A percentile compares a stretch with the other conserved stretches of the same genome.
Conservation (phyloP, 2,329 filamentous ascomycete genomes). For the Epichloe scottii region DNA sequence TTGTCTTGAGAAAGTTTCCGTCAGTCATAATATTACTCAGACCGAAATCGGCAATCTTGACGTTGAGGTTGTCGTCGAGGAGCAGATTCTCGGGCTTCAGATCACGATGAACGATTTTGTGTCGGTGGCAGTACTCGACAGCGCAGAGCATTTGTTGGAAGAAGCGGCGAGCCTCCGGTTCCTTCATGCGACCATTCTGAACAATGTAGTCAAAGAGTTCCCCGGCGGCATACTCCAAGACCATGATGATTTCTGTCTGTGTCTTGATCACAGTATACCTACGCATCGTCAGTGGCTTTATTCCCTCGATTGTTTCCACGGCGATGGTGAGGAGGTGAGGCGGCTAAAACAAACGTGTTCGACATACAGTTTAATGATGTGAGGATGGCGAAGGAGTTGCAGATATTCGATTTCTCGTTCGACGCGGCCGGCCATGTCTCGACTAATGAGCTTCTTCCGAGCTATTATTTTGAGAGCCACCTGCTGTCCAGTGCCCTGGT, state of each 20-base stretch:
- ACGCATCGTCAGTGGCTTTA: background rate
- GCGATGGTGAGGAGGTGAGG: background rate
- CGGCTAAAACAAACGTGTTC: background rate
- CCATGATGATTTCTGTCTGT: constrained; percentile 92
- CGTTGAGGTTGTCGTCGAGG: constrained; percentile 88
- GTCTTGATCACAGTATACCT: constrained; percentile 97
- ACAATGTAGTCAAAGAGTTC: constrained; percentile 99
- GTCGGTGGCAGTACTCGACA: constrained; percentile 95
- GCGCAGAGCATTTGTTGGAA: constrained; percentile 99
- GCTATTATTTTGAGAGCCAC: constrained; percentile 98
- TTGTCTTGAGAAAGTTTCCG: constrained; percentile 97
- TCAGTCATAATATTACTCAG: constrained; percentile 99
- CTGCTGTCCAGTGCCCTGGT: constrained; percentile 84
- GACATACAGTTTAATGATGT: constrained; percentile 93
- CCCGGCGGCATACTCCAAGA: constrained; percentile 90
- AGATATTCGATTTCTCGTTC: constrained; percentile 98
- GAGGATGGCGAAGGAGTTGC: constrained; percentile 86
- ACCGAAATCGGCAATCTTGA: constrained; percentile 98
- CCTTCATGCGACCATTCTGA: constrained; percentile 79
- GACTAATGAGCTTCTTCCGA: constrained; percentile 86
- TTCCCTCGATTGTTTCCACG: background rate
- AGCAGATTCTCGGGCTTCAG: constrained; percentile 95
- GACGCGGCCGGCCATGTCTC: constrained; percentile 95
- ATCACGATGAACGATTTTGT: constrained; percentile 97
- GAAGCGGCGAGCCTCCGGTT: constrained; percentile 88